Base-by-base conservation (phyloP, 495 filamentous ascomycete species). In the Tuber indicum region DNA sequence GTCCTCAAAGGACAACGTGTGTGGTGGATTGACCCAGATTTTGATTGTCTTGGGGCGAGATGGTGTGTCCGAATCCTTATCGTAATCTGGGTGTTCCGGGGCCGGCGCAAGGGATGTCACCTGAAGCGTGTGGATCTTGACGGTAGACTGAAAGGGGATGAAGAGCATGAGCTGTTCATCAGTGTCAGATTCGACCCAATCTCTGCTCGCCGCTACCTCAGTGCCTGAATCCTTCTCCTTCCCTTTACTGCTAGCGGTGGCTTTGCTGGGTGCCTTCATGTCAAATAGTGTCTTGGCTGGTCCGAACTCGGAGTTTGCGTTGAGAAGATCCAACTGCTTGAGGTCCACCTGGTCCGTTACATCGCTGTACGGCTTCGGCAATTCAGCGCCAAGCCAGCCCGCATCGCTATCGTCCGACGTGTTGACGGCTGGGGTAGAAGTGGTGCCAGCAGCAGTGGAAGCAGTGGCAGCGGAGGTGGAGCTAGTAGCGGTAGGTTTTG, bases 121-220 rank as follows among this genome's bases (percentile, higher is more conserved):
- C 83, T 98, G 89, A 45, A 99, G 84, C 8, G 94, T 93, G 84
- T 97, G 94, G 44, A 98, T 88, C 87, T 98, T 99, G 76, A 97
- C 81, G 71, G 91, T 93, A 16, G 91, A 90, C 84, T 94, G 91
- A 85, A 99, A 97, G 14, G 96, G 96, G 71, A 97, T 86, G 84
- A 91, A 98, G 73, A 99, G 89, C 91, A 99, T 92, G 76, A 99
- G 84, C 87, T 99, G 96, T 86, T 98, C 94, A 84, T 99, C 96
- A n/a, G 94, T 97, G 83, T 98, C 96, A 83, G 93, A 97, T 87
- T 98, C 93, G n/a, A 98, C 89, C 93, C 94, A 98, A 85, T 99
- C 96, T 73, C 89, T 89, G 19, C 36, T 76, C 58, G 76, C 70
- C 23, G 81, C 85, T n/a, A 7, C 47, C 47, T 52, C 47, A 14